Evolutionary conservation across 331 rosid genomes (phyloP).

Genomic region (Arachis monticola): DNA sequence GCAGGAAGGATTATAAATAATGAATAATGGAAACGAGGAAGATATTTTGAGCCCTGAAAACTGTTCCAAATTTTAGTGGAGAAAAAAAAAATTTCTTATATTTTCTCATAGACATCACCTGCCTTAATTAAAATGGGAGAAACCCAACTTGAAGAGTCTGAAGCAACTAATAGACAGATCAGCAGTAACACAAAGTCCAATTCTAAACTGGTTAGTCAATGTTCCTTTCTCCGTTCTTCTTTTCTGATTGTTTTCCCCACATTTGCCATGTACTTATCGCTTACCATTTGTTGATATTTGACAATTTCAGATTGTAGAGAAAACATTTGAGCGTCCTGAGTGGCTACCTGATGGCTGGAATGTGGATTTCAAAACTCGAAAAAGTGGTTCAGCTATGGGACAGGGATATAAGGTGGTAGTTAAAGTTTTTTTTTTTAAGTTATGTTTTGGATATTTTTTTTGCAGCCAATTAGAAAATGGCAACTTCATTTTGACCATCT

Average conservation of each 20-base stretch:
- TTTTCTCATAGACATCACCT: slow-evolving; percentile 49
- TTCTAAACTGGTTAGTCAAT: slow-evolving; percentile 51
- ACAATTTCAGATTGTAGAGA: slow-evolving; percentile 43
- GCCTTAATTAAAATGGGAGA: slow-evolving; percentile 38
- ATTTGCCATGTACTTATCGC: slow-evolving; percentile 23
- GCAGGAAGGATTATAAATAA: slow-evolving; percentile 3
- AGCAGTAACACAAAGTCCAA: slow-evolving; percentile 28
- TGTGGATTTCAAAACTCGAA: slow-evolving; percentile 64
- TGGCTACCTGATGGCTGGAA: slow-evolving; percentile 90
- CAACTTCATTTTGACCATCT: slow-evolving; percentile 9
- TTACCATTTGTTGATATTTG: slow-evolving; percentile 22
- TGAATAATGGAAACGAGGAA: slow-evolving; percentile 23
- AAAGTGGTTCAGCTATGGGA: slow-evolving; percentile 65
- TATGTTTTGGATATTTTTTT: slow-evolving; percentile 13
- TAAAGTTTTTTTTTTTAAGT: slow-evolving; percentile 9
- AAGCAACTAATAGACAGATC: slow-evolving; percentile 27
- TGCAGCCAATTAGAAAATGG: slow-evolving; percentile 9
- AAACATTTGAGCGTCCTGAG: slow-evolving; percentile 54
- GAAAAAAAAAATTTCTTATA: slow-evolving; percentile 45
- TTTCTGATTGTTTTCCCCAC: slow-evolving; percentile 28
- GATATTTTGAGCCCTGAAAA: slow-evolving; percentile 39
- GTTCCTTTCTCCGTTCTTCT: slow-evolving; percentile 4
- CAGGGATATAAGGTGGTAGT: slow-evolving; percentile 61
- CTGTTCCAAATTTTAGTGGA: slow-evolving; percentile 36
- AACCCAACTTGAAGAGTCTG: slow-evolving; percentile 29